Evolutionary conservation across 2,329 filamentous ascomycete species (phyloP).

Genomic region (Aspergillus floridensis): DNA sequence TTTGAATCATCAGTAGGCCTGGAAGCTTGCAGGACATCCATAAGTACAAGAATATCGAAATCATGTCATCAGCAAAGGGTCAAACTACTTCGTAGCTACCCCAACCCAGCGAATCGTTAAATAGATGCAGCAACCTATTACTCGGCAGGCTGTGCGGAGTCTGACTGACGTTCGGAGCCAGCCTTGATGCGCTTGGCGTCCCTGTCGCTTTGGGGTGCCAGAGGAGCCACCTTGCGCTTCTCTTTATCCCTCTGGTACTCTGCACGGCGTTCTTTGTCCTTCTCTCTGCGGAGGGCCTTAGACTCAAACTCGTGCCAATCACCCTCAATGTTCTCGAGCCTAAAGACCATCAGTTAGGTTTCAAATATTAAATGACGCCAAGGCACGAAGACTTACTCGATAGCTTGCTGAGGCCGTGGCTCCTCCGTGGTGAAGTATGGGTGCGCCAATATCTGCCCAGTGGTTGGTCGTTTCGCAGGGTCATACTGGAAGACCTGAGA

Average conservation of each 20-base stretch:
- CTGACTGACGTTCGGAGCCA: conserved; percentile 24
- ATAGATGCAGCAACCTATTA: conserved; percentile 2
- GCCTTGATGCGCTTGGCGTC: conserved; percentile 40
- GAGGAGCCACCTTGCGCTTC: conserved; percentile 46
- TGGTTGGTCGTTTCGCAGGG: conserved; percentile 76
- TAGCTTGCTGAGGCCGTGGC: conserved; percentile 71
- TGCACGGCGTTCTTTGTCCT: conserved; percentile 58
- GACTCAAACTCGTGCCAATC: conserved; percentile 99
- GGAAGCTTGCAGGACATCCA: neutral
- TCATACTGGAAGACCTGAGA: conserved; percentile 86
- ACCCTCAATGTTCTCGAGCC: conserved; percentile 75
- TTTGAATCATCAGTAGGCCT: too few relatives aligned
- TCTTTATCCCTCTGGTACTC: conserved; percentile 49
- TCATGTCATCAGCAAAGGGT: neutral
- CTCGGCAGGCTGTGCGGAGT: conserved; percentile 7
- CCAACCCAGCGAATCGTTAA: neutral
- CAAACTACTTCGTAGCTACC: neutral
- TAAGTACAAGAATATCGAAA: neutral
- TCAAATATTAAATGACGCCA: neutral
- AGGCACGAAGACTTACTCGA: conserved; percentile 64
- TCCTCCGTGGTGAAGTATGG: conserved; percentile 84
- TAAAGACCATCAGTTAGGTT: conserved; percentile 32
- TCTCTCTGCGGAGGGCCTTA: conserved; percentile 88
- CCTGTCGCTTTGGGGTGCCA: conserved; percentile 35
- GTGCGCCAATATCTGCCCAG: conserved; percentile 79